Evolutionary conservation across 805 yeast species (phyloP).

Genomic region (Zygoascus tannicola): DNA sequence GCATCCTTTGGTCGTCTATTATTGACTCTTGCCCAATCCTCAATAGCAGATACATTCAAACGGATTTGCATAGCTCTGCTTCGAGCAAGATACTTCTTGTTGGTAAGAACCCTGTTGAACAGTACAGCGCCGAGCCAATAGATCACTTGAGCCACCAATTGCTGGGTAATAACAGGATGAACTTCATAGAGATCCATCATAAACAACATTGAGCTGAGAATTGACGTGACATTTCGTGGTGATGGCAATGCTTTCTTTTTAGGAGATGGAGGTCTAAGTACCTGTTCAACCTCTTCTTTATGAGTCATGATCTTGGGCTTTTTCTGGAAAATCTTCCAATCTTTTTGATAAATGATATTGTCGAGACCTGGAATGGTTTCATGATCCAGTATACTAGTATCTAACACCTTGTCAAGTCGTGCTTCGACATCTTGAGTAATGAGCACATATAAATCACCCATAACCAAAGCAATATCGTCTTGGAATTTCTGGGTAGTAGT

Average conservation of each 20-base stretch:
- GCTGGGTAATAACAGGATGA: slow-evolving; percentile 67
- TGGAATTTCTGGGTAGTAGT: slow-evolving; percentile 24
- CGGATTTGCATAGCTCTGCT: slow-evolving; percentile 84
- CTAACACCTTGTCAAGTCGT: slow-evolving; percentile 27
- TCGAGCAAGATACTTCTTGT: slow-evolving; percentile 65
- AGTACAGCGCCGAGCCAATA: slow-evolving; percentile 66
- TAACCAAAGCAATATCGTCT: slow-evolving; percentile 22
- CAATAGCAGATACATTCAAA: slow-evolving; percentile 73
- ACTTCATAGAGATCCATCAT: slow-evolving; percentile 75
- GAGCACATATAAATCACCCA: slow-evolving; percentile 26
- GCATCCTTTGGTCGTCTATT: slow-evolving; percentile 39
- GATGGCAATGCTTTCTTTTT: slow-evolving; percentile 78
- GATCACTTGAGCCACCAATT: slow-evolving; percentile 66
- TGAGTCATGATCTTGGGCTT: slow-evolving; percentile 40
- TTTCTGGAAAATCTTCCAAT: slow-evolving; percentile 53
- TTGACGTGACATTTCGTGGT: slow-evolving; percentile 75
- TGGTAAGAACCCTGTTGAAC: slow-evolving; percentile 63
- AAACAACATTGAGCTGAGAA: slow-evolving; percentile 79
- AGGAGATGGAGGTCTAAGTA: slow-evolving; percentile 78
- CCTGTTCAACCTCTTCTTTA: slow-evolving; percentile 64
- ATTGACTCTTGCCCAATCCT: slow-evolving; percentile 84
- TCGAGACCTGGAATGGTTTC: slow-evolving; percentile 77
- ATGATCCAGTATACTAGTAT: slow-evolving; percentile 44
- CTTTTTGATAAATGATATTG: slow-evolving; percentile 65
- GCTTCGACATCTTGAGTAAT: slow-evolving; percentile 30